Evolutionary conservation across 1,284 basidiomycete genomes (phyloP), one percentile per base, ranked within the genome.

Genomic region (Tranzscheliella williamsii): DNA sequence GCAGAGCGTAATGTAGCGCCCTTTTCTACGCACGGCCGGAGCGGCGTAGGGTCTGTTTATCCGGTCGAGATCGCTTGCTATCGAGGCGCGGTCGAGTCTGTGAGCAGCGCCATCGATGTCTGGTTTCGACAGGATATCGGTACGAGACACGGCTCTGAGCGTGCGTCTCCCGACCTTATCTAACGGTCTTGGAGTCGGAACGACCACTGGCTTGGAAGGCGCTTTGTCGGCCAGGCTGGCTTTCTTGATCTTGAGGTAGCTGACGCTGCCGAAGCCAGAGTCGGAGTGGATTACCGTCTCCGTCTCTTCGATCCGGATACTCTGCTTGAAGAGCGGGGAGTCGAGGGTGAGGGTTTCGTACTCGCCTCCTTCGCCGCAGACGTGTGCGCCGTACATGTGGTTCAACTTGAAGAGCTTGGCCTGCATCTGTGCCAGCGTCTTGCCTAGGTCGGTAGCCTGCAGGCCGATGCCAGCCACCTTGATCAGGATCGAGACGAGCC

Each of bases 291-390:
- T 36, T 13, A 76, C 66, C n/a, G 54, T 60, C 46, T 71, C 64
- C 0, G 45, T 58, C 23, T 69, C 44, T 4, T 54, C 47, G 24
- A 97, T 77, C 4, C 81, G 76, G 32, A 99, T 87, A 11, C 84
- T 82, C 37, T 83, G 82, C 64, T 88, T 89, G 83, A 95, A 98
- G 17, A 96, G 73, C 0, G 93, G 90, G 53, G 87, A 89, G 69
- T 97, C 90, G 17, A 94, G 80, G 1, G 94, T 95, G 46, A 97
- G 80, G 0, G 89, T 91, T 78, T 99, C 95, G 77, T 97, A 99
- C 80, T 99, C 95, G 2, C 95, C 95, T 3, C 95, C 95, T 80
- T 99, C 95, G 4, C 95, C 95, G 58, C 93, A 96, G 1, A 95
- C 84, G 78, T 99, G 95, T 0, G 89, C 87, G 0, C 92, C 92